phyloP scores from a whole-genome alignment of 2,329 filamentous ascomycete genomes.

The Cercospora canescens region DNA sequence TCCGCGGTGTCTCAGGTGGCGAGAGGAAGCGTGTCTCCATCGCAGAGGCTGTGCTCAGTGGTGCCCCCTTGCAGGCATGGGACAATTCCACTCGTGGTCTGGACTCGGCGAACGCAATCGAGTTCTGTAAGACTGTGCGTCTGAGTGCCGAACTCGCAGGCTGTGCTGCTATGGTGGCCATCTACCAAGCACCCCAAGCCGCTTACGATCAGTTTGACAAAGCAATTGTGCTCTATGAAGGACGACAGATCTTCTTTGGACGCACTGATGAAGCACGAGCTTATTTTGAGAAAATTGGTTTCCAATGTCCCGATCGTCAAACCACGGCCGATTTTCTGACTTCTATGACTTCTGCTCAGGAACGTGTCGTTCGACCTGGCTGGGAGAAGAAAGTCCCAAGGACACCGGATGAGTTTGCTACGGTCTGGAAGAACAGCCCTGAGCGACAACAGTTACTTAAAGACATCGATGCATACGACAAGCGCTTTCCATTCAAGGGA shows the following conservation, averaged over 20 bases:
- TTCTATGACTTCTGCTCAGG: conserved; percentile 61
- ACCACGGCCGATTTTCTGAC: conserved; percentile 78
- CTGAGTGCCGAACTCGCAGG: conserved; percentile 67
- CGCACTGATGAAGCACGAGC: conserved; percentile 61
- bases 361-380: conserved; percentile 47
- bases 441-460: conserved; percentile 47
- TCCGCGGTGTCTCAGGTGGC: conserved; percentile 73
- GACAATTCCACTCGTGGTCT: conserved; percentile 75
- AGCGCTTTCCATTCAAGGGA: conserved; percentile 47
- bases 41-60: conserved; percentile 71
- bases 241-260: conserved; percentile 73
- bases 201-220: conserved; percentile 73
- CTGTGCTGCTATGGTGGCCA: conserved; percentile 67
- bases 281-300: conserved; percentile 73
- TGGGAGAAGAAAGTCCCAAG: conserved; percentile 49
- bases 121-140: conserved; percentile 71
- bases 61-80: conserved; percentile 66
- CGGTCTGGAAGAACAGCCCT: conserved; percentile 56
- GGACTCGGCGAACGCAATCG: conserved; percentile 73
- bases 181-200: conserved; percentile 70
- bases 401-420: conserved; percentile 52
- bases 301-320: conserved; percentile 68
- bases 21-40: conserved; percentile 80
- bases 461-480: conserved; percentile 50
- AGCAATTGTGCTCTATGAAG: conserved; percentile 65